These are phyloP conservation scores for Anethum foeniculum DNA, from an alignment of 140 eudicot genomes.

Conservation along the genomic window DNA sequence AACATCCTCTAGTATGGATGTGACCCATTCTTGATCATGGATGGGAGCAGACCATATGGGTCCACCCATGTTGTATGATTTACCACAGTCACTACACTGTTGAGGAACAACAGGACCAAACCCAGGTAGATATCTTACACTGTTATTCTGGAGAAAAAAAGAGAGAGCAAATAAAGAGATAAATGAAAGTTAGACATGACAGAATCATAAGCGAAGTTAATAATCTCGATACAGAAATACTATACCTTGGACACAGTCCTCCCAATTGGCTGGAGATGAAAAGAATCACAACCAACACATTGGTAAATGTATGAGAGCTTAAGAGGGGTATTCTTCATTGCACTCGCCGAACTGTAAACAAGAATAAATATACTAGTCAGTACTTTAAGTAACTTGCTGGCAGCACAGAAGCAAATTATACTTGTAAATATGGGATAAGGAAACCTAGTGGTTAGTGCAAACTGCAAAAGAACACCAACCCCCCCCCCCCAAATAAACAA, in stretches of 20 bases:
- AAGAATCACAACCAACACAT: constrained; percentile 93
- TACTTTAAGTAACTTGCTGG: not conserved
- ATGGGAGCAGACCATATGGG: constrained; percentile 99
- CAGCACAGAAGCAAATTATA: constrained; percentile 4
- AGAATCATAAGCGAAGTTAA: not conserved
- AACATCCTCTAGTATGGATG: constrained; percentile 63
- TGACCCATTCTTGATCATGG: constrained; percentile 96
- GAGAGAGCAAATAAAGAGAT: not conserved
- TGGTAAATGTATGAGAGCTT: constrained; percentile 90
- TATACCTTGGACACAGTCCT: constrained; percentile 80
- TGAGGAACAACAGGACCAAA: constrained; percentile 82
- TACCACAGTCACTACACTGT: constrained; percentile 81
- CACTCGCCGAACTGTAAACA: constrained; percentile 17
- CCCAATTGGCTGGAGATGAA: constrained; percentile 88
- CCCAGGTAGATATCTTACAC: constrained; percentile 86
- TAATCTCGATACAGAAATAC: not conserved
- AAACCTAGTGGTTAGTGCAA: not conserved
- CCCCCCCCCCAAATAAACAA: not conserved
- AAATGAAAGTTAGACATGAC: not conserved
- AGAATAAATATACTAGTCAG: constrained; percentile 6
- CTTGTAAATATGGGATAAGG: not conserved
- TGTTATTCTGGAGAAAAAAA: constrained; percentile 40
- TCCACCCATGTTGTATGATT: constrained; percentile 85
- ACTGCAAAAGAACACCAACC: not conserved
- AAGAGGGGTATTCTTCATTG: constrained; percentile 37